These are phyloP conservation scores for Chlamydomonas sphaeroides DNA, from an alignment of 139 green algal genomes.

Conservation along the genomic window DNA sequence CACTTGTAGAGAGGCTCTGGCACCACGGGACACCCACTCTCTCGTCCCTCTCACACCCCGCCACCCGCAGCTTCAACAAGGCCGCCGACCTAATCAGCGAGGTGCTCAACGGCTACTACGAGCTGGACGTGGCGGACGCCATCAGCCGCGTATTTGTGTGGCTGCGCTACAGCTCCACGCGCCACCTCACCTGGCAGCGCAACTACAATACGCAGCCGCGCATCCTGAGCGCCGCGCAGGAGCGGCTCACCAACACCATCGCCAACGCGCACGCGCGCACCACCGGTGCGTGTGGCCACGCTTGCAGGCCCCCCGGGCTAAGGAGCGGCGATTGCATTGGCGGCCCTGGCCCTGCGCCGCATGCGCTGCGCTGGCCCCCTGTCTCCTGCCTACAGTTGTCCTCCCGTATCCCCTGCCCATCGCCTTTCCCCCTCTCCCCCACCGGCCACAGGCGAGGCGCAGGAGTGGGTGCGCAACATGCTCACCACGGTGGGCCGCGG, in stretches of 20 bases:
- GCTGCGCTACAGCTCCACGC: constrained; percentile 92
- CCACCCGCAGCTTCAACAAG: constrained; percentile 82
- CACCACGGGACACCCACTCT: no score
- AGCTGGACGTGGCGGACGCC: constrained; percentile 67
- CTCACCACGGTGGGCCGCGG: constrained; percentile 91
- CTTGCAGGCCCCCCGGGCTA: no score
- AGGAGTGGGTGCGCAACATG: constrained; percentile 93
- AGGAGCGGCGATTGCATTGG: no score
- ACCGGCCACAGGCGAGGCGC: constrained; percentile 61
- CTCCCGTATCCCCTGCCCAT: neutral
- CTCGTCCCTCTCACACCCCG: neutral
- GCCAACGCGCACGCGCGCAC: constrained; percentile 64
- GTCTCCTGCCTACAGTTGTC: no score
- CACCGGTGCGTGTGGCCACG: neutral
- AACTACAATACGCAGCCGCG: constrained; percentile 99
- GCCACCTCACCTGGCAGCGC: constrained; percentile 98
- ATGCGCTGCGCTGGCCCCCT: neutral
- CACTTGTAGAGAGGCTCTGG: no score
- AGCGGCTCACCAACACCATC: constrained; percentile 88
- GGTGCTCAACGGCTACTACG: constrained; percentile 68
- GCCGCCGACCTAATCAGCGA: constrained; percentile 84
- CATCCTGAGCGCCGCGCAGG: constrained; percentile 89
- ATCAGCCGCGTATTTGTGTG: constrained; percentile 90
- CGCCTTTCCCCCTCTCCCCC: neutral
- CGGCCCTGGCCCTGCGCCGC: no score